Conservation (phyloP, 73 alveolate species). For the Strombidium stylifer region DNA sequence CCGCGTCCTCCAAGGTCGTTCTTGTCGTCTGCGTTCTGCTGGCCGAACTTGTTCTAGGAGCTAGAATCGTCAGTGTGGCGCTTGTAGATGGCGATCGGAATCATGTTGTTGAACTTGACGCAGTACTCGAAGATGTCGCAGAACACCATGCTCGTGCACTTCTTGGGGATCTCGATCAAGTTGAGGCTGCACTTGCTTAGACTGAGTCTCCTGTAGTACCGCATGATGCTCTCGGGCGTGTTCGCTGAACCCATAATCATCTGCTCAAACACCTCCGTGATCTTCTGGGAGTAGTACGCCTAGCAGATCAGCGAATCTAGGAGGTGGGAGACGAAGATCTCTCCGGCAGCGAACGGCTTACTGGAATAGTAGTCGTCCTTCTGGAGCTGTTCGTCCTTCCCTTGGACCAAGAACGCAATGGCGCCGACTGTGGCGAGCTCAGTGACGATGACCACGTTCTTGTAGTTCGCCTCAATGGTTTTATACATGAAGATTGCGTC, state of each 20-base stretch:
- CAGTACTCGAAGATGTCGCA: constrained; percentile 52
- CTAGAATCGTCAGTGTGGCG: constrained; percentile 18
- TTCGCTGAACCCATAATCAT: constrained; percentile 95
- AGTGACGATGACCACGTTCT: constrained; percentile 79
- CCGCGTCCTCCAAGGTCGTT: too few relatives aligned
- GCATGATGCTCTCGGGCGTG: constrained; percentile 59
- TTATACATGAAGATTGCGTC: constrained; percentile 95
- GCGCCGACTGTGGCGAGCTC: constrained; percentile 90
- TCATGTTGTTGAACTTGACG: constrained; percentile 62
- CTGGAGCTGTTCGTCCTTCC: constrained; percentile 70
- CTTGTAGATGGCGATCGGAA: constrained; percentile 76
- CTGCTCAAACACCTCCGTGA: constrained; percentile 85
- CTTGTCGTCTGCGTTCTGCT: not conserved
- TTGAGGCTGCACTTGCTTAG: constrained; percentile 59
- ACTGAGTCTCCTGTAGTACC: constrained; percentile 56
- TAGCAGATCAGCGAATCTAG: constrained; percentile 96
- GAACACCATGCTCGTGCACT: constrained; percentile 23
- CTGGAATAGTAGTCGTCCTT: constrained; percentile 81
- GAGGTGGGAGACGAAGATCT: constrained; percentile 86
- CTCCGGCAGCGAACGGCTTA: constrained; percentile 97
- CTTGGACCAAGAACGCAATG: constrained; percentile 69
- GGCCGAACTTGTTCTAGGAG: not conserved
- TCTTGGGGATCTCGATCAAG: constrained; percentile 60
- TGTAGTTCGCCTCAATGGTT: constrained; percentile 78
- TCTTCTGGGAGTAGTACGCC: constrained; percentile 92